Conservation (phyloP, 164 flowering plant species). For the Liquidambar formosana region DNA sequence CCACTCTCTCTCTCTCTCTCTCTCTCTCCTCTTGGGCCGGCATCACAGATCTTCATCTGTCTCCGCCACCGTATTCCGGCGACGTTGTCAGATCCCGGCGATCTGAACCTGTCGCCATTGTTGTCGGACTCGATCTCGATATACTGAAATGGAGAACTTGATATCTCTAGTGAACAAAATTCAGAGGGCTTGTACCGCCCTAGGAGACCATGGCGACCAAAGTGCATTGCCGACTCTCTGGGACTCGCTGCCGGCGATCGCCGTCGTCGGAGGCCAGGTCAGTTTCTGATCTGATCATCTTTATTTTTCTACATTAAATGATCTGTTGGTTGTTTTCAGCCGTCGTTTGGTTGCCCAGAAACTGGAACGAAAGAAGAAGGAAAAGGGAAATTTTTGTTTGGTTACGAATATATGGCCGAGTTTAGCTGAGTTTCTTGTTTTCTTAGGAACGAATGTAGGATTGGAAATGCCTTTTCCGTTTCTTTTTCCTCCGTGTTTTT, state of each 20-base stretch:
- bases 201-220: constrained; percentile 89
- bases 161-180: constrained; percentile 77
- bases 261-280: constrained; percentile 99
- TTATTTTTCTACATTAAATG: not conserved
- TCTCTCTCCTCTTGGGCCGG: not conserved
- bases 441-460: not conserved
- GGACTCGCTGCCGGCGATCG: constrained; percentile 94
- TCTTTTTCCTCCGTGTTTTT: not conserved
- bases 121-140: not conserved
- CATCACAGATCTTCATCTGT: not conserved
- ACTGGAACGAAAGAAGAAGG: not conserved
- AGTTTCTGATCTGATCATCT: constrained; percentile 16
- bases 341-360: not conserved
- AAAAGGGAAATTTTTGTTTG: too few species aligned
- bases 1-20: constrained; percentile 7
- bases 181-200: constrained; percentile 91
- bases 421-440: not conserved
- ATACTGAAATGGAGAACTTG: constrained; percentile 63
- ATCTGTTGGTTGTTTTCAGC: not conserved
- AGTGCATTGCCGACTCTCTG: constrained; percentile 86
- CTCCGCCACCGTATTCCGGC: not conserved
- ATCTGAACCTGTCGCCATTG: constrained; percentile 6
- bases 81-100: constrained; percentile 11
- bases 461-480: not conserved
- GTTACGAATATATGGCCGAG: not conserved